Conservation (phyloP, 202 grass and related monocot species). For the Dendrocalamus latiflorus region DNA sequence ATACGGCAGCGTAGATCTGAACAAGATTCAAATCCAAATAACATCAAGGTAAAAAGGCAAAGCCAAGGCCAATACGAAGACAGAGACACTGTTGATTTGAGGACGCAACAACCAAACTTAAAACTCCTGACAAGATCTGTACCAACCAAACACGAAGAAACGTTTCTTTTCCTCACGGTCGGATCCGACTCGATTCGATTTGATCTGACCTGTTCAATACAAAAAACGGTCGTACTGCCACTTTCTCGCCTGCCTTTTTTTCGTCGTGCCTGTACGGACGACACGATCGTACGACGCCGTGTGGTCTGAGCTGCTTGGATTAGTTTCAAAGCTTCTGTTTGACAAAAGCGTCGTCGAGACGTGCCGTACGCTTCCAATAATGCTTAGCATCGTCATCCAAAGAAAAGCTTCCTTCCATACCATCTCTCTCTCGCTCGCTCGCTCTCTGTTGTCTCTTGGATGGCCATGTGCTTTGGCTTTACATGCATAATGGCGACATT, state of each 20-base stretch:
- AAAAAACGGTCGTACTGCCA: neutral
- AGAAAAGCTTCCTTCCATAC: neutral
- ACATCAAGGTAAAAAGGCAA: too few species aligned
- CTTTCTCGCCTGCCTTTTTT: neutral
- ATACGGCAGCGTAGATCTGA: neutral
- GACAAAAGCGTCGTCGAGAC: neutral
- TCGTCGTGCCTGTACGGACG: neutral
- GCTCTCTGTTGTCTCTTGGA: neutral
- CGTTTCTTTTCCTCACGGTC: neutral
- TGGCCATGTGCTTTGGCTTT: neutral
- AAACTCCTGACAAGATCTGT: neutral
- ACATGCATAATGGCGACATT: neutral
- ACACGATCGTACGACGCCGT: neutral
- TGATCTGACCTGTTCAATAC: neutral
- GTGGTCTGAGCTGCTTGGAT: neutral
- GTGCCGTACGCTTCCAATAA: conserved; percentile 1
- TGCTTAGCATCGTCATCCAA: neutral
- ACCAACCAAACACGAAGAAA: neutral
- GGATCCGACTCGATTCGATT: neutral
- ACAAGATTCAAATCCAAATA: neutral
- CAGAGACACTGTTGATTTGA: neutral
- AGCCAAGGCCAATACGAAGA: too few species aligned
- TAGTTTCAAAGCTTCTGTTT: neutral
- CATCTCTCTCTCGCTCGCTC: neutral
- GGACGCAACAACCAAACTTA: neutral